These are phyloP conservation scores for Cladophialophora yegresii DNA, from an alignment of 2,329 filamentous ascomycete genomes.

Conservation along the genomic window DNA sequence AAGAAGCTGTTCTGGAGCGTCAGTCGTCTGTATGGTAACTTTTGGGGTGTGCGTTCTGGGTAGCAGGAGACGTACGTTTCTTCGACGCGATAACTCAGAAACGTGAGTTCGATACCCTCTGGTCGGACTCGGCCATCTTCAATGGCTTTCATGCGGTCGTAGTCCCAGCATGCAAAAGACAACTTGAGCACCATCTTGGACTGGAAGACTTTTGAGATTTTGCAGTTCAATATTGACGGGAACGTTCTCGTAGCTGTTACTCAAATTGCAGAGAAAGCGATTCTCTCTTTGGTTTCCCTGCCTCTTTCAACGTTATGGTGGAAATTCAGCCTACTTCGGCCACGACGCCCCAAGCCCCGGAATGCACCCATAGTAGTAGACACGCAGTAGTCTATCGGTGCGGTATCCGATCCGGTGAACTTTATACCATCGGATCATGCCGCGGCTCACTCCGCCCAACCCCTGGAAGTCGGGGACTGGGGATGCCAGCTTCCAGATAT, in stretches of 20 bases:
- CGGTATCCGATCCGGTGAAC: background rate
- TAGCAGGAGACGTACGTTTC: constrained; percentile 13
- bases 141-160: constrained; percentile 40
- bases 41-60: background rate
- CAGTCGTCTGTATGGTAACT: background rate
- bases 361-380: background rate
- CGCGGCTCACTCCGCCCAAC: background rate
- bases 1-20: constrained; percentile 7
- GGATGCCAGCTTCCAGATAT: constrained; percentile 9
- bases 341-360: background rate
- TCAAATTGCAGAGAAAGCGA: background rate
- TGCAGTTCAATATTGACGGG: too few species aligned
- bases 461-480: constrained; percentile 4
- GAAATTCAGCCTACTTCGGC: background rate
- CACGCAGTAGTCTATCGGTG: background rate
- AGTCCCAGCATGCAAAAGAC: constrained; percentile 38
- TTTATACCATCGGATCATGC: background rate
- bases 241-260: background rate
- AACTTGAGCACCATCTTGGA: constrained; percentile 23
- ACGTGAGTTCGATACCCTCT: constrained; percentile 40
- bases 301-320: background rate
- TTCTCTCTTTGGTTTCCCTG: background rate
- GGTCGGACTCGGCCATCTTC: constrained; percentile 38
- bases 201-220: background rate
- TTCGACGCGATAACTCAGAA: constrained; percentile 34